Conservation (phyloP, 164 flowering plant genomes). For the Annona squamosa region DNA sequence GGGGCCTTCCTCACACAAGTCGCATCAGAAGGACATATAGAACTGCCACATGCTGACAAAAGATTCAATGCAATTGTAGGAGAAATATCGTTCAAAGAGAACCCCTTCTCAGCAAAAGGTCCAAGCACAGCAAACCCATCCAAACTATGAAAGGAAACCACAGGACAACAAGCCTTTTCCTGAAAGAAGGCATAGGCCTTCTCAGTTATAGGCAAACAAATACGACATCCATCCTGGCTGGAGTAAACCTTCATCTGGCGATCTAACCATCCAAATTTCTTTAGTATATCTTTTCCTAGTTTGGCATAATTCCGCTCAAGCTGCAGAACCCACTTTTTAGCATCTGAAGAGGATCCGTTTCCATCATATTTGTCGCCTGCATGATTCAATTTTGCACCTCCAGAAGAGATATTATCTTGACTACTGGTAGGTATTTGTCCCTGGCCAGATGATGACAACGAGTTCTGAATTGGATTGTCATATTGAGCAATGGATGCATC, state of each 20-base stretch:
- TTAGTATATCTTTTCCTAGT: constrained; percentile 69
- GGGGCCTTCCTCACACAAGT: constrained; percentile 41
- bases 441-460: neutral
- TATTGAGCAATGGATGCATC: constrained; percentile 10
- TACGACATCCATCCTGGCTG: constrained; percentile 34
- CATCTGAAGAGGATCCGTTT: constrained; percentile 7
- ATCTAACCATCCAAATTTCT: constrained; percentile 85
- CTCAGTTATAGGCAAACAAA: constrained; percentile 71
- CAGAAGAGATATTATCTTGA: constrained; percentile 11
- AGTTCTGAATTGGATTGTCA: constrained; percentile 11
- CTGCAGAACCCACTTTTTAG: constrained; percentile 45
- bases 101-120: constrained; percentile 14
- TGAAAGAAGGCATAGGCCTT: constrained; percentile 34
- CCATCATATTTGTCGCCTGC: constrained; percentile 10
- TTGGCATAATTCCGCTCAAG: constrained; percentile 63
- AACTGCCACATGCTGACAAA: constrained; percentile 51
- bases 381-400: constrained; percentile 13
- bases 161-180: constrained; percentile 18
- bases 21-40: constrained; percentile 34
- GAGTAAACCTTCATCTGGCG: constrained; percentile 61
- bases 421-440: neutral
- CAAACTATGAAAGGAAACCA: constrained; percentile 16
- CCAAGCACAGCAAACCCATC: constrained; percentile 10
- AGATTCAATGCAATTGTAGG: constrained; percentile 33
- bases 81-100: constrained; percentile 23